A percentile compares a stretch with the other conserved stretches of the same genome.
Conservation (phyloP, 2,329 filamentous ascomycete genomes). For the Teratosphaeria epicoccoides region DNA sequence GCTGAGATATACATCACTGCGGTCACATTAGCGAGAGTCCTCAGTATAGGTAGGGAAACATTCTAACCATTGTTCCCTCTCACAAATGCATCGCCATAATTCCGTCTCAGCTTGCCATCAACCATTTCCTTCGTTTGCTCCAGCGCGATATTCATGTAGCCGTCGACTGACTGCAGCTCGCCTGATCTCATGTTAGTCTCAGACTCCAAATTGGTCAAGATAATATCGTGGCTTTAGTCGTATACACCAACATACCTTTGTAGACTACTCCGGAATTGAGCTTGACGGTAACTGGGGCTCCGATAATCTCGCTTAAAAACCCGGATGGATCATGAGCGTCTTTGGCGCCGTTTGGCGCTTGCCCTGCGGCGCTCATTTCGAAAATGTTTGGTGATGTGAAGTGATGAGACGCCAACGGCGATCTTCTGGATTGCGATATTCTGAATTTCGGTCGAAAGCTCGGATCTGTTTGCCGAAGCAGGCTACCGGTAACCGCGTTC, state of each 20-base stretch:
- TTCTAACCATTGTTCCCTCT: conserved; percentile 80
- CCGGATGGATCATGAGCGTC: conserved; percentile 87
- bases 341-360: conserved; percentile 45
- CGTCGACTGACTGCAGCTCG: conserved; percentile 91
- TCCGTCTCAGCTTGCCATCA: conserved; percentile 68
- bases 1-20: conserved; percentile 62
- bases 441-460: background rate
- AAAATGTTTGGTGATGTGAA: background rate
- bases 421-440: background rate
- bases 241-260: conserved; percentile 55
- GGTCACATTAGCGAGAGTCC: conserved; percentile 4
- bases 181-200: conserved; percentile 42
- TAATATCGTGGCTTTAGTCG: background rate
- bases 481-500: too few relatives aligned
- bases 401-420: conserved; percentile 6
- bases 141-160: conserved; percentile 98
- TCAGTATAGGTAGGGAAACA: background rate
- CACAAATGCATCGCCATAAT: conserved; percentile 90
- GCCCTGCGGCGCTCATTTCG: conserved; percentile 44
- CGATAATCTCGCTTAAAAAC: conserved; percentile 90
- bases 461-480: too few relatives aligned
- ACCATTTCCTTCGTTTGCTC: conserved; percentile 92
- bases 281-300: conserved; percentile 88
- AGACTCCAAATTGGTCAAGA: background rate
- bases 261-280: conserved; percentile 98